phyloP scores from a whole-genome alignment of 352 stramenopile genomes.

The Pythium graminicola region DNA sequence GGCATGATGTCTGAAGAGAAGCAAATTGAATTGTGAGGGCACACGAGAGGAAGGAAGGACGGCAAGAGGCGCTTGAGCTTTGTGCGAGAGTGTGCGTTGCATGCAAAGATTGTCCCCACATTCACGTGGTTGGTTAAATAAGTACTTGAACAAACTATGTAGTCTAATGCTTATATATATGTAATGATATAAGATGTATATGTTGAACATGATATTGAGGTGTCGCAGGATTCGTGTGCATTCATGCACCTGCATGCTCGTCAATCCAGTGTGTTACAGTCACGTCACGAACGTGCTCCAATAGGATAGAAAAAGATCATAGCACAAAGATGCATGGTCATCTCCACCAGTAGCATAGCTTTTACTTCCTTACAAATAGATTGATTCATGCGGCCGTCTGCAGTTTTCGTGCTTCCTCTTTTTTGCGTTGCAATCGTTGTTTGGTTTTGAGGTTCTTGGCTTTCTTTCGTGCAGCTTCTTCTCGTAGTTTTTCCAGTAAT shows the following conservation, averaged over 20 bases:
- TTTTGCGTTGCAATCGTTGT: conserved; percentile 67
- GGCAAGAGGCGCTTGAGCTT: conserved; percentile 16
- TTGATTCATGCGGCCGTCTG: neutral
- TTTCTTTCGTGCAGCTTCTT: conserved; percentile 58
- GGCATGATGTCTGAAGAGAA: neutral
- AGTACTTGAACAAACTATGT: conserved; percentile 21
- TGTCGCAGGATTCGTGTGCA: conserved; percentile 5
- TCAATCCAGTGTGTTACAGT: no score
- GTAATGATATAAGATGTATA: conserved; percentile 22
- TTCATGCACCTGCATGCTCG: neutral
- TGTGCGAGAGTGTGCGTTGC: conserved; percentile 4
- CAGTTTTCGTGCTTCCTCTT: conserved; percentile 40
- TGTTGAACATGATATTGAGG: conserved; percentile 11
- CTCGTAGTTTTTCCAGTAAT: conserved; percentile 55
- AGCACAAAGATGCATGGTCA: no score
- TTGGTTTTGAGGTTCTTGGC: conserved; percentile 77
- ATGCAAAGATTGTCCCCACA: no score
- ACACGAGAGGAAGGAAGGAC: neutral
- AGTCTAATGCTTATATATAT: no score
- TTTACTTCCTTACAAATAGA: no score
- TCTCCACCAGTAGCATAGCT: no score
- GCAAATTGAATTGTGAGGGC: neutral
- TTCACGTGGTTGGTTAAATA: neutral
- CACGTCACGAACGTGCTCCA: no score
- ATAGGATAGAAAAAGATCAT: no score